A percentile compares a stretch with the other conserved stretches of the same genome.
These are phyloP conservation scores for Cairneyella variabilis DNA, from an alignment of 495 filamentous ascomycete species.

Conservation along the genomic window DNA sequence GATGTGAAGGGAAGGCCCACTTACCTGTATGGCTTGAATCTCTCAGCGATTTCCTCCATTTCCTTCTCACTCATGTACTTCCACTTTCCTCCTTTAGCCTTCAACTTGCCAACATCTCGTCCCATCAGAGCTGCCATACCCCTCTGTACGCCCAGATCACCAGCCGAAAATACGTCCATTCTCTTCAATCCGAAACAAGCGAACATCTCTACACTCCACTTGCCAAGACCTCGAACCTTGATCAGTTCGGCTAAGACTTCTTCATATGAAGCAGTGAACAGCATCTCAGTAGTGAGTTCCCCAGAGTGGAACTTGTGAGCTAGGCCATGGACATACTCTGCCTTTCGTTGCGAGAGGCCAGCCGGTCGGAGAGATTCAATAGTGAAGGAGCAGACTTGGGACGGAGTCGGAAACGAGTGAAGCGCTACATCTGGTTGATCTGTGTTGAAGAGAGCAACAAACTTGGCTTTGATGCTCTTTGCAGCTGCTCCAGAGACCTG, in stretches of 20 bases:
- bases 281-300: constrained; percentile 69
- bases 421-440: constrained; percentile 20
- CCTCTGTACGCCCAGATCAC: constrained; percentile 89
- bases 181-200: constrained; percentile 87
- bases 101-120: constrained; percentile 76
- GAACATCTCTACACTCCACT: constrained; percentile 98
- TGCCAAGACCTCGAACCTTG: constrained; percentile 82
- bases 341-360: constrained; percentile 86
- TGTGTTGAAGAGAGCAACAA: constrained; percentile 69
- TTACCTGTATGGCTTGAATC: constrained; percentile 75
- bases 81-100: constrained; percentile 82
- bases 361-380: constrained; percentile 71
- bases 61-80: constrained; percentile 95
- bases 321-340: constrained; percentile 86
- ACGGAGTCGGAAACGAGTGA: constrained; percentile 69
- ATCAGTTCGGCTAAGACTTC: constrained; percentile 77
- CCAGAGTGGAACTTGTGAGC: constrained; percentile 74
- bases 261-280: constrained; percentile 76
- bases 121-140: constrained; percentile 90
- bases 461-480: constrained; percentile 79
- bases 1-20: neutral
- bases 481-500: constrained; percentile 85
- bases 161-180: constrained; percentile 88
- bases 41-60: constrained; percentile 77
- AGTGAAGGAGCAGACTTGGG: constrained; percentile 56